These are phyloP conservation scores for Pseudogymnoascus sp. DNA, from an alignment of 2,329 filamentous ascomycete species.

Conservation along the genomic window DNA sequence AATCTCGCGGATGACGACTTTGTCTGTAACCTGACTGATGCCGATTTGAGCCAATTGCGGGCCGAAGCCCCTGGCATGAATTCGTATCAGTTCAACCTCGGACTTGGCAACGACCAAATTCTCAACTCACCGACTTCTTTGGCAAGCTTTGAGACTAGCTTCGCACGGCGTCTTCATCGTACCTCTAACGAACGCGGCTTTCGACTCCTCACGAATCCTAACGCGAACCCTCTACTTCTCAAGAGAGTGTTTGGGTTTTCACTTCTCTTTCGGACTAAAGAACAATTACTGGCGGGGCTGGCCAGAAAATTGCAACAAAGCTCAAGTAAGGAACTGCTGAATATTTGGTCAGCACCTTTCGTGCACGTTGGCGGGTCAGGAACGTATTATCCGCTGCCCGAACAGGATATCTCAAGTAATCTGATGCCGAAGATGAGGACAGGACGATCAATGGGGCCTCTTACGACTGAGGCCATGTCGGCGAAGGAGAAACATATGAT, in stretches of 20 bases:
- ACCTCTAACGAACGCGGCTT: slow-evolving; percentile 55
- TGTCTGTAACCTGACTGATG: slow-evolving; percentile 31
- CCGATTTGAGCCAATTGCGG: slow-evolving; percentile 21
- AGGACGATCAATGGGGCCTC: slow-evolving; percentile 42
- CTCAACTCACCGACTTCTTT: slow-evolving; percentile 42
- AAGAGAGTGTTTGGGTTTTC: slow-evolving; percentile 61
- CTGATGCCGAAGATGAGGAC: slow-evolving; percentile 24
- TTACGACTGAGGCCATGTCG: slow-evolving; percentile 32
- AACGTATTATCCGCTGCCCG: slow-evolving; percentile 46
- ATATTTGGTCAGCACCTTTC: slow-evolving; percentile 52
- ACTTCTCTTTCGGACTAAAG: slow-evolving; percentile 48
- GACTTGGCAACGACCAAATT: slow-evolving; percentile 9
- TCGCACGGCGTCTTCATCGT: slow-evolving; percentile 63
- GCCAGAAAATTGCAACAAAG: slow-evolving; percentile 21
- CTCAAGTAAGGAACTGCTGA: slow-evolving; percentile 37
- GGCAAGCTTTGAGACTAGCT: slow-evolving; percentile 55
- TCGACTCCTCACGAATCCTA: slow-evolving; percentile 42
- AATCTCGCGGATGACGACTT: slow-evolving; percentile 48
- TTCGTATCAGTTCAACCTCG: slow-evolving; percentile 20
- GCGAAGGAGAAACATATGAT: slow-evolving; percentile 37
- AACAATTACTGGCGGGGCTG: slow-evolving; percentile 34
- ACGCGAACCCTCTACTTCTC: slow-evolving; percentile 40
- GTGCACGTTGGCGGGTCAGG: slow-evolving; percentile 60
- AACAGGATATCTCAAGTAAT: slow-evolving; percentile 19
- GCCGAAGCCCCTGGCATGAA: slow-evolving; percentile 24